phyloP scores from a whole-genome alignment of 176 grass and related monocot genomes.

The Zoysia pacifica region DNA sequence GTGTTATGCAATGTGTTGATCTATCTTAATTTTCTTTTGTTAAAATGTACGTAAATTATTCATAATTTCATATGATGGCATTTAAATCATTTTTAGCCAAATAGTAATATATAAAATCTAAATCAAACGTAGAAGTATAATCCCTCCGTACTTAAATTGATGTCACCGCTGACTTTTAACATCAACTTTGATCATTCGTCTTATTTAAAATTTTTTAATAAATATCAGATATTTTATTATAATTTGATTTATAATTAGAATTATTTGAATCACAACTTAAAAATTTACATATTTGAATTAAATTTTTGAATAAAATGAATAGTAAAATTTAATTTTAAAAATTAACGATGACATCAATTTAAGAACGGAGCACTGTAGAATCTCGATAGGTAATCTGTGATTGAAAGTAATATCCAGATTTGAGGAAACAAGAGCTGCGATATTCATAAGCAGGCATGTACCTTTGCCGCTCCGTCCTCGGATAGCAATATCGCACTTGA shows the following conservation, averaged over 20 bases:
- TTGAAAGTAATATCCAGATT: background rate
- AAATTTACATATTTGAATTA: no score
- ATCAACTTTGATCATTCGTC: no score
- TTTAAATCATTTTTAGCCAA: slow-evolving; percentile 1
- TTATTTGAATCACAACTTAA: no score
- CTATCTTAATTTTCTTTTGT: background rate
- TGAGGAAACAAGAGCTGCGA: slow-evolving; percentile 9
- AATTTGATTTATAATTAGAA: no score
- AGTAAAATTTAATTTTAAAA: no score
- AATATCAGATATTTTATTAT: no score
- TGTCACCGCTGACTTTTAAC: no score
- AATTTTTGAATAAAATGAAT: no score
- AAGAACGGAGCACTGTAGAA: background rate
- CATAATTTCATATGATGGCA: background rate
- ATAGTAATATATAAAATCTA: slow-evolving; percentile 13
- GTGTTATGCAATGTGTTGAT: background rate
- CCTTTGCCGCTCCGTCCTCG: slow-evolving; percentile 94
- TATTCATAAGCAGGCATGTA: slow-evolving; percentile 30
- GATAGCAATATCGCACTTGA: slow-evolving; percentile 84
- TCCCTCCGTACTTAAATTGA: no score
- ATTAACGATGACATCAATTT: no score
- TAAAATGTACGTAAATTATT: background rate
- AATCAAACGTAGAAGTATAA: slow-evolving; percentile 4
- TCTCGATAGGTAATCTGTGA: background rate
- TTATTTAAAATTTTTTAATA: no score